These are phyloP conservation scores for Ganoderma resinaceum DNA, from an alignment of 1,284 basidiomycete species.

Conservation along the genomic window DNA sequence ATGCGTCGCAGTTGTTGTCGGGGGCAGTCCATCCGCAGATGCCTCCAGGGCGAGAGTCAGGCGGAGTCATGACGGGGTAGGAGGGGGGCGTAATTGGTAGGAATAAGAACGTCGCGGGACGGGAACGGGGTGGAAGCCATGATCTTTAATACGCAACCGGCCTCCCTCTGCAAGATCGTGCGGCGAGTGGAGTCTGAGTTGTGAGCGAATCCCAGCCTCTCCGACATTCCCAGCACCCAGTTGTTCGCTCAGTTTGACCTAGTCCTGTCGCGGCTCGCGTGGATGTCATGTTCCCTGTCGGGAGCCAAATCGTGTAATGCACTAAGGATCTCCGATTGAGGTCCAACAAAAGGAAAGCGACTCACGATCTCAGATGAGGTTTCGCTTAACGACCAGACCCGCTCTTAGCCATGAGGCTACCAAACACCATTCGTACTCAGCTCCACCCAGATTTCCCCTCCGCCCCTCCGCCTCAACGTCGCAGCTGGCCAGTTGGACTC, in stretches of 20 bases:
- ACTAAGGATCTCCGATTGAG: constrained; percentile 26
- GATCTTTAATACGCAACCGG: constrained; percentile 26
- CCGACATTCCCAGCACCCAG: constrained; percentile 24
- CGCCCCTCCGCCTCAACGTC: constrained; percentile 4
- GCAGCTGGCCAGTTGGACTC: no score
- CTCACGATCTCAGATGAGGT: constrained; percentile 19
- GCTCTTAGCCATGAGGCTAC: constrained; percentile 29
- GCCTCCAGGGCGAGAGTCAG: constrained; percentile 24
- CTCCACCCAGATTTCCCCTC: constrained; percentile 12
- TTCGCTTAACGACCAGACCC: constrained; percentile 7
- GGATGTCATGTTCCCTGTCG: constrained; percentile 12
- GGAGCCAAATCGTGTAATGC: constrained; percentile 24
- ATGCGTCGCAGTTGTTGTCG: constrained; percentile 22
- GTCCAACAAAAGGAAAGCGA: constrained; percentile 28
- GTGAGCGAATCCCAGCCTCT: constrained; percentile 20
- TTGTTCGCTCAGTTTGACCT: constrained; percentile 20
- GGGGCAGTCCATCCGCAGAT: constrained; percentile 31
- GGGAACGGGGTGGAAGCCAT: constrained; percentile 14
- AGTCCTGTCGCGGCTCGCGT: constrained; percentile 6
- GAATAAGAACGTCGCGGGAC: constrained; percentile 28
- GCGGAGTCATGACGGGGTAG: constrained; percentile 20
- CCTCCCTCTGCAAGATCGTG: constrained; percentile 21
- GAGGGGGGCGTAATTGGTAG: constrained; percentile 13
- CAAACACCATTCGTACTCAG: constrained; percentile 28
- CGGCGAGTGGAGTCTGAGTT: constrained; percentile 20